phyloP scores from a whole-genome alignment of 2,329 filamentous ascomycete species.

The Cordyceps fumosorosea region DNA sequence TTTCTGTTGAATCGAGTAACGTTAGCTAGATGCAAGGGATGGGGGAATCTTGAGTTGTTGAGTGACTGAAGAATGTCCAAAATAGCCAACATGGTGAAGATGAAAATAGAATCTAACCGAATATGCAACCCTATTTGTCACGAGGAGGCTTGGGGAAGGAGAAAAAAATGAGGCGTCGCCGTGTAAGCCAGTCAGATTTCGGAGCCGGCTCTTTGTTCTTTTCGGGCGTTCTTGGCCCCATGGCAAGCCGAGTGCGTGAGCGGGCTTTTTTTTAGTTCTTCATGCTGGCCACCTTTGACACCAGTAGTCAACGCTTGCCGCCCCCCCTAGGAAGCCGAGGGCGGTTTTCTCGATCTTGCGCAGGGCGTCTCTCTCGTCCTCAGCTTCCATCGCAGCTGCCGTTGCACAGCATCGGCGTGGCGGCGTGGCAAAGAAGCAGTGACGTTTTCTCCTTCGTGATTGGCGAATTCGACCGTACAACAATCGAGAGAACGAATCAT shows the following conservation, averaged over 20 bases:
- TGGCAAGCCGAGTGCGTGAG: not conserved
- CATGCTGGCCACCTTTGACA: not conserved
- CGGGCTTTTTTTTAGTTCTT: not conserved
- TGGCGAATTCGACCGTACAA: not conserved
- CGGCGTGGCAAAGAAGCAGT: not conserved
- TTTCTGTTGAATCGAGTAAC: not conserved
- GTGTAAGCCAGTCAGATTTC: conserved; percentile 3
- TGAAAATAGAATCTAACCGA: too few species aligned
- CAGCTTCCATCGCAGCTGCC: too few species aligned
- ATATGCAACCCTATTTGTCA: not conserved
- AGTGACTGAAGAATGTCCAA: too few species aligned
- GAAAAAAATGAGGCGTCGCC: not conserved
- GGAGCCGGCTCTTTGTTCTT: not conserved
- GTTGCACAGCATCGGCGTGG: not conserved
- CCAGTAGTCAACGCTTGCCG: too few species aligned
- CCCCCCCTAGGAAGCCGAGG: not conserved
- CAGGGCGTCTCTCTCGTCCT: not conserved
- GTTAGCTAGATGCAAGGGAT: fast-evolving
- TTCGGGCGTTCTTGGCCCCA: not conserved
- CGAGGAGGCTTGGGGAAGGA: not conserved
- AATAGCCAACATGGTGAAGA: too few species aligned
- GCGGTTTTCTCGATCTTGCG: not conserved
- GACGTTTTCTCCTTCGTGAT: not conserved
- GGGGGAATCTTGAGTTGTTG: not conserved
- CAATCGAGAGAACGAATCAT: not conserved